These are phyloP conservation scores for Rhodotorula glutinis DNA, from an alignment of 1,284 basidiomycete species.

Conservation along the genomic window DNA sequence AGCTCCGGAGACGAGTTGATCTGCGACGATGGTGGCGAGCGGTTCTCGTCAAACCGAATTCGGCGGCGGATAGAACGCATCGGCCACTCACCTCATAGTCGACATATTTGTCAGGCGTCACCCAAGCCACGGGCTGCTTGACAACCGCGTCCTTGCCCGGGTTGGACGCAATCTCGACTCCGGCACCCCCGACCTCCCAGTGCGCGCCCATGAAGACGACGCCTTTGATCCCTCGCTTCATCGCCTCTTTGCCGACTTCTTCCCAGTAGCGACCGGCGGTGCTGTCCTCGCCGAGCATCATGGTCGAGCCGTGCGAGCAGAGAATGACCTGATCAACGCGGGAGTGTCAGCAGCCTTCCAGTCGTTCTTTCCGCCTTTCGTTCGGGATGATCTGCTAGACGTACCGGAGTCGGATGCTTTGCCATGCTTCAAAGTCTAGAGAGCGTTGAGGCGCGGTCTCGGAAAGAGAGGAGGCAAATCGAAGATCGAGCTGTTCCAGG, in stretches of 20 bases:
- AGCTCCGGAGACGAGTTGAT: constrained; percentile 37
- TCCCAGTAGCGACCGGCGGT: constrained; percentile 38
- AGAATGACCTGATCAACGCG: constrained; percentile 1
- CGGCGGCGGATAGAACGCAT: too few relatives aligned
- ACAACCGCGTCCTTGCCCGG: constrained; percentile 16
- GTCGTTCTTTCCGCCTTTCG: too few relatives aligned
- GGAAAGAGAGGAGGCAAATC: too few relatives aligned
- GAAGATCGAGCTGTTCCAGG: too few relatives aligned
- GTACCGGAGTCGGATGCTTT: not conserved
- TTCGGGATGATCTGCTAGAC: not conserved
- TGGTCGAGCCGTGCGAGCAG: constrained; percentile 40
- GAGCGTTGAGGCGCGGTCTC: too few relatives aligned
- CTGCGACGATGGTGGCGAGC: not conserved
- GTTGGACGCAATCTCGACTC: constrained; percentile 39
- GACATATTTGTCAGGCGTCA: constrained; percentile 38
- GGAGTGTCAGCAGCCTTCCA: too few relatives aligned
- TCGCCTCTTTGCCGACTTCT: constrained; percentile 35
- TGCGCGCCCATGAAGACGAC: constrained; percentile 44
- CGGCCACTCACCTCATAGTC: constrained; percentile 26
- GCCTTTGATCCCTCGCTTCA: constrained; percentile 36
- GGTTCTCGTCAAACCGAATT: not conserved
- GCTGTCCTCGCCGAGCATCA: constrained; percentile 43
- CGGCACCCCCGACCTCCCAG: constrained; percentile 36
- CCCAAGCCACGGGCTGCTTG: constrained; percentile 44
- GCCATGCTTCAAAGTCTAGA: not conserved